Percentiles rank a stretch among this genome's conserved stretches.
Conservation (phyloP, 768 basidiomycete genomes). For the Tulasnella calospora region DNA sequence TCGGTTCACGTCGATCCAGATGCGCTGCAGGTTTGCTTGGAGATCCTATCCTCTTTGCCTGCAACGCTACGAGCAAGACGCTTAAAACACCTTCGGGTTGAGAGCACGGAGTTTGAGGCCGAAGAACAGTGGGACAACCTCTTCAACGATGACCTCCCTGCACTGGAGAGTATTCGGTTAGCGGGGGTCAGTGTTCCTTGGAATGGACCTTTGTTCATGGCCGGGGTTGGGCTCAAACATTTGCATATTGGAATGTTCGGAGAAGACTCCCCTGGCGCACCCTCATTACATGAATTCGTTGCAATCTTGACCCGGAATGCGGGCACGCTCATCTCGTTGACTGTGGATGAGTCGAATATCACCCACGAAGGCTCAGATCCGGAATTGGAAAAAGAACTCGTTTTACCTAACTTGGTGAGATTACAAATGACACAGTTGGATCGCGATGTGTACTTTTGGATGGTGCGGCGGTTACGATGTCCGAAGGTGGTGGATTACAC, state of each 20-base stretch:
- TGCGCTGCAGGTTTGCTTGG: background rate
- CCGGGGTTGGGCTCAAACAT: background rate
- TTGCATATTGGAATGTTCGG: conserved; percentile 10
- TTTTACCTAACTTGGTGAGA: background rate
- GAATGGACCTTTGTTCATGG: conserved; percentile 16
- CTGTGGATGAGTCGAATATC: background rate
- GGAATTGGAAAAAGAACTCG: background rate
- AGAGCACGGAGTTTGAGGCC: conserved; percentile 15
- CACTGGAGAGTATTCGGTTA: background rate
- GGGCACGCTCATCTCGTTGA: background rate
- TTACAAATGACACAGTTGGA: conserved; percentile 20
- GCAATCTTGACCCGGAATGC: conserved; percentile 1
- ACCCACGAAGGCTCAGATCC: background rate
- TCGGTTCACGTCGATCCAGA: conserved; percentile 12
- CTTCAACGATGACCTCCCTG: conserved; percentile 17
- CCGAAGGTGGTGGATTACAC: conserved; percentile 5
- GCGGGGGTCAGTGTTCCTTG: conserved; percentile 11
- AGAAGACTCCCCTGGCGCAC: conserved; percentile 7
- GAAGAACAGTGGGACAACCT: conserved; percentile 11
- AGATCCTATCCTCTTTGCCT: background rate
- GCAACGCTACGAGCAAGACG: background rate
- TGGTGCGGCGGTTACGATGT: background rate
- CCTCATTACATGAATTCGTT: conserved; percentile 1
- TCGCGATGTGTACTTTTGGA: conserved; percentile 21
- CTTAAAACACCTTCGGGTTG: conserved; percentile 7